Conservation (phyloP, 1,284 basidiomycete genomes). For the Trametes polyzona region DNA sequence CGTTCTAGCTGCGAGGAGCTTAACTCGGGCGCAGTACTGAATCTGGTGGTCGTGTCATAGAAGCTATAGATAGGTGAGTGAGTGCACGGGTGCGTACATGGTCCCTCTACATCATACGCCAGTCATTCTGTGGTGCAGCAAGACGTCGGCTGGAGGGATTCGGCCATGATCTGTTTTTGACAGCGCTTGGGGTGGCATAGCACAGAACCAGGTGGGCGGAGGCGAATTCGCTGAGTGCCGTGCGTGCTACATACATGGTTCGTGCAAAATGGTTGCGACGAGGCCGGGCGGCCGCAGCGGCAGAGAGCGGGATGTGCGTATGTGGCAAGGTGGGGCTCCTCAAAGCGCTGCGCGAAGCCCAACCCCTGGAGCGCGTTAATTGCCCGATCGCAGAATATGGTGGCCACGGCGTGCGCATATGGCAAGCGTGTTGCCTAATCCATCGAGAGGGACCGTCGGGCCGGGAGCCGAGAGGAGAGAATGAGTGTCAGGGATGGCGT, state of each 20-base stretch:
- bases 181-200: background rate
- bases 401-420: constrained; percentile 1
- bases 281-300: background rate
- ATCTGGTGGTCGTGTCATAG: background rate
- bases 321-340: background rate
- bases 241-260: too few relatives aligned
- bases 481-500: constrained; percentile 21
- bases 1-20: too few relatives aligned
- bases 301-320: background rate
- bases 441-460: background rate
- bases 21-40: too few relatives aligned
- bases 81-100: background rate
- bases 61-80: background rate
- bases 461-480: constrained; percentile 1
- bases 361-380: background rate
- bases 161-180: background rate
- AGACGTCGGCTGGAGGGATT: background rate
- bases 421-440: constrained; percentile 9
- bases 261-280: background rate
- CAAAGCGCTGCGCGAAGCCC: background rate
- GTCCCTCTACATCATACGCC: background rate
- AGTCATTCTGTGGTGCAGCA: background rate
- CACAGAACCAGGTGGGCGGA: background rate
- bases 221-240: background rate
- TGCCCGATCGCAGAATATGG: background rate